A percentile compares a stretch with the other conserved stretches of the same genome.
Conservation (phyloP, 2,329 filamentous ascomycete genomes). For the Exophiala sideris region DNA sequence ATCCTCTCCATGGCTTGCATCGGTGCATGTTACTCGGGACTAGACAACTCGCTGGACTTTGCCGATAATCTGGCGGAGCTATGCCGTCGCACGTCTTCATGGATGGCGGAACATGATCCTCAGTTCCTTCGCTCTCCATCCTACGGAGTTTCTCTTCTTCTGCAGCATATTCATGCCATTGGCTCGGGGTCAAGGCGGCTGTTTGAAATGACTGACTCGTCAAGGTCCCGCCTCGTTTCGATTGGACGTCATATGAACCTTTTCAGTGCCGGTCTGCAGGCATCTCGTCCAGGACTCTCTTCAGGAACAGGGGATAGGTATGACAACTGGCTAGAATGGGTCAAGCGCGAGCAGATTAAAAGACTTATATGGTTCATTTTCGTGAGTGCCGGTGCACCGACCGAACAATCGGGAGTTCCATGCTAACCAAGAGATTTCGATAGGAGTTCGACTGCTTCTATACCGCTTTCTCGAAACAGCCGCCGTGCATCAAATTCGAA, state of each 20-base stretch:
- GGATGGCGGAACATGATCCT: constrained; percentile 8
- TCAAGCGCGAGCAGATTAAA: constrained; percentile 2
- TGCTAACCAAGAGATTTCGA: not conserved
- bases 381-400: not conserved
- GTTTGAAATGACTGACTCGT: constrained; percentile 8
- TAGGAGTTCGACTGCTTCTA: constrained; percentile 13
- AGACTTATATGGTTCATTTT: constrained; percentile 8
- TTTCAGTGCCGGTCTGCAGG: not conserved
- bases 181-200: constrained; percentile 7
- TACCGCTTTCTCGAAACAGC: constrained; percentile 7
- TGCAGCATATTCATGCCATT: constrained; percentile 5
- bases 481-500: constrained; percentile 8
- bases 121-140: constrained; percentile 4
- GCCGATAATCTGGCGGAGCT: constrained; percentile 4
- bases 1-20: constrained; percentile 6
- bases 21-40: constrained; percentile 8
- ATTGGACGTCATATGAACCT: constrained; percentile 4
- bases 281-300: not conserved
- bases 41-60: constrained; percentile 3
- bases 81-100: constrained; percentile 2
- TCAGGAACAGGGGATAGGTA: not conserved
- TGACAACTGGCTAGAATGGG: constrained; percentile 6
- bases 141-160: constrained; percentile 2
- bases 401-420: too few relatives aligned
- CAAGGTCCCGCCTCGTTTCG: constrained; percentile 4